A percentile compares a stretch with the other conserved stretches of the same genome.
Evolutionary conservation across 2,329 filamentous ascomycete species (phyloP).

Genomic region (Fusarium equiseti): DNA sequence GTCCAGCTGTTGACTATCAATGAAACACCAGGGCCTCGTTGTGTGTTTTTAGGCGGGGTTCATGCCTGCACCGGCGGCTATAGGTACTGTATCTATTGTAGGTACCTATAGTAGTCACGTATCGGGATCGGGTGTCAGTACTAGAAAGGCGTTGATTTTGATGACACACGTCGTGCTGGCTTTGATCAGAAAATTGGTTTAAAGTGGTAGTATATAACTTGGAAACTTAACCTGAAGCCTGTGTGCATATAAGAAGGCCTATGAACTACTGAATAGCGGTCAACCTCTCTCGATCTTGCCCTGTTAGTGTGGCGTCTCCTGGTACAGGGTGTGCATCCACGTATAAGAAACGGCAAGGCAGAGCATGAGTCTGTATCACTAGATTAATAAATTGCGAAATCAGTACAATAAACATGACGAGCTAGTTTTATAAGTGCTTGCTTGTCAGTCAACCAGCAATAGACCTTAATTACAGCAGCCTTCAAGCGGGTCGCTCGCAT

Average conservation of each 20-base stretch:
- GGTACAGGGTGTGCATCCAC: neutral
- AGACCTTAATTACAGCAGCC: neutral
- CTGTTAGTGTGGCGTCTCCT: neutral
- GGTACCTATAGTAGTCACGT: neutral
- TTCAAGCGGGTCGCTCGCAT: neutral
- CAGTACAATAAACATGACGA: neutral
- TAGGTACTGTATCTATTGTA: neutral
- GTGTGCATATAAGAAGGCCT: neutral
- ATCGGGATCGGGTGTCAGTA: conserved; percentile 2
- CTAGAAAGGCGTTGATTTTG: neutral
- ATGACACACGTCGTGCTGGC: neutral
- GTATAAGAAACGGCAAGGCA: neutral
- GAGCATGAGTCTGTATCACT: neutral
- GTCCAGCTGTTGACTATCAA: conserved; percentile 8
- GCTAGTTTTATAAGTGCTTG: neutral
- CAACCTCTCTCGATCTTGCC: neutral
- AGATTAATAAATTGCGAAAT: neutral
- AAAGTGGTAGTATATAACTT: neutral
- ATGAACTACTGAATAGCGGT: neutral
- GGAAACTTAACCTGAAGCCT: neutral
- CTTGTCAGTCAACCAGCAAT: neutral
- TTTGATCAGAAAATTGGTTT: neutral
- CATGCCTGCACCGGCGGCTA: conserved; percentile 4
- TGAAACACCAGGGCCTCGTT: conserved; percentile 23
- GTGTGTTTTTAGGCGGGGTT: conserved; percentile 24